Evolutionary conservation across 441 rosid species (phyloP).

Genomic region (Pelargonium cotyledonis): DNA sequence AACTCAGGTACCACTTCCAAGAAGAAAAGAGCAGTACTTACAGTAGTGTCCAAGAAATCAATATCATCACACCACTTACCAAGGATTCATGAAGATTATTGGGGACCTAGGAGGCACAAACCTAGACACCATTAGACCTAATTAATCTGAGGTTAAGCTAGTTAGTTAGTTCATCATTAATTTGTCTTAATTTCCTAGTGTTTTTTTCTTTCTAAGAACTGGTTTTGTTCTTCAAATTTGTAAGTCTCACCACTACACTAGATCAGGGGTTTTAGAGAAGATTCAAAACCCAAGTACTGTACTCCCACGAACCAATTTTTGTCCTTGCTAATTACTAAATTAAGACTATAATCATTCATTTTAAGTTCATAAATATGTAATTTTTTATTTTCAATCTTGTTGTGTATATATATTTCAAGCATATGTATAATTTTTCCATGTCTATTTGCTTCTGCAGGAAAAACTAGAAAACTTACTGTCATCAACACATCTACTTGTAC

Average conservation of each 20-base stretch:
- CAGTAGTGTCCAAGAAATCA: slow-evolving; percentile 23
- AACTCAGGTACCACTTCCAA: slow-evolving; percentile 23
- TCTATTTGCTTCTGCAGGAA: slow-evolving; percentile 31
- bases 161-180: background rate
- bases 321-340: background rate
- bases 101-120: slow-evolving; percentile 12
- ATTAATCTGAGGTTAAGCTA: too few relatives aligned
- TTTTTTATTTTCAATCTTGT: background rate
- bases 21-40: slow-evolving; percentile 32
- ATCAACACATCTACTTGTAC: slow-evolving; percentile 15
- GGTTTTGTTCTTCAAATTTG: background rate
- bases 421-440: background rate
- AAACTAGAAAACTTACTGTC: slow-evolving; percentile 29
- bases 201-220: too few relatives aligned
- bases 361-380: background rate
- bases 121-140: slow-evolving; percentile 48
- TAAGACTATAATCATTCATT: background rate
- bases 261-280: background rate
- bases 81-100: slow-evolving; percentile 38
- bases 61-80: slow-evolving; percentile 33
- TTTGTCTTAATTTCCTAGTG: background rate
- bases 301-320: background rate
- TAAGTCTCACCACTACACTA: background rate
- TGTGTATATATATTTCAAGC: background rate
- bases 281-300: background rate